Conservation (phyloP, 106 monocot genomes). For the Dioscorea alata region DNA sequence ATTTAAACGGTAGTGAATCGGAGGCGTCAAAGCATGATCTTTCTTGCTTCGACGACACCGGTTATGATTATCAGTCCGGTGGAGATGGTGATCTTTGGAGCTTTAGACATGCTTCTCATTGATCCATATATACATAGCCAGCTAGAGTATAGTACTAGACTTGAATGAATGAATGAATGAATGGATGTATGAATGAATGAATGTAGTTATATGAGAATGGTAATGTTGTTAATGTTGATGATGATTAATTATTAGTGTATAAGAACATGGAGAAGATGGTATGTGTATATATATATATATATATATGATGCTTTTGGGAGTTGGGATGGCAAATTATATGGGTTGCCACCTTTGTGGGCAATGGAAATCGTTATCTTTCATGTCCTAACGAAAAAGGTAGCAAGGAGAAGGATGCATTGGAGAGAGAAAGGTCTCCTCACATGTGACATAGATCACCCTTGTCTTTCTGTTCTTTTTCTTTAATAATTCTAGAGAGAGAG, state of each 20-base stretch:
- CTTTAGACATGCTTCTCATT: conserved; percentile 33
- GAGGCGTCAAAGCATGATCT: conserved; percentile 27
- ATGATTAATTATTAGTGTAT: not conserved
- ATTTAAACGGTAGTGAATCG: conserved; percentile 47
- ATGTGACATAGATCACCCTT: not conserved
- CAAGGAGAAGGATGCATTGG: not conserved
- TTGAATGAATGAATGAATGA: conserved; percentile 1
- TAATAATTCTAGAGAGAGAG: not conserved
- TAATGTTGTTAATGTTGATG: not conserved
- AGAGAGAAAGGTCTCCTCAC: not conserved
- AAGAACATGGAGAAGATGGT: not conserved
- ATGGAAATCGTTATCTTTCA: conserved; percentile 9
- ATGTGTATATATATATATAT: conserved; percentile 7
- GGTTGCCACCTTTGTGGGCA: conserved; percentile 1
- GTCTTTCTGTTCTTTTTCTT: not conserved
- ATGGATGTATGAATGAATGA: not conserved
- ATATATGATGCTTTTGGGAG: conserved; percentile 18
- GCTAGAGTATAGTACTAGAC: conserved; percentile 25
- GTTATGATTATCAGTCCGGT: not conserved
- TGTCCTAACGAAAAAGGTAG: conserved; percentile 2
- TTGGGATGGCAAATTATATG: conserved; percentile 18
- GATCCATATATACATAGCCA: conserved; percentile 27
- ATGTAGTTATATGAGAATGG: not conserved
- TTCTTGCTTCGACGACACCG: conserved; percentile 27
- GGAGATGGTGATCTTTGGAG: conserved; percentile 80